A percentile compares a stretch with the other conserved stretches of the same genome.
These are phyloP conservation scores for Camelina neglecta DNA, from an alignment of 345 rosid genomes.

Conservation along the genomic window DNA sequence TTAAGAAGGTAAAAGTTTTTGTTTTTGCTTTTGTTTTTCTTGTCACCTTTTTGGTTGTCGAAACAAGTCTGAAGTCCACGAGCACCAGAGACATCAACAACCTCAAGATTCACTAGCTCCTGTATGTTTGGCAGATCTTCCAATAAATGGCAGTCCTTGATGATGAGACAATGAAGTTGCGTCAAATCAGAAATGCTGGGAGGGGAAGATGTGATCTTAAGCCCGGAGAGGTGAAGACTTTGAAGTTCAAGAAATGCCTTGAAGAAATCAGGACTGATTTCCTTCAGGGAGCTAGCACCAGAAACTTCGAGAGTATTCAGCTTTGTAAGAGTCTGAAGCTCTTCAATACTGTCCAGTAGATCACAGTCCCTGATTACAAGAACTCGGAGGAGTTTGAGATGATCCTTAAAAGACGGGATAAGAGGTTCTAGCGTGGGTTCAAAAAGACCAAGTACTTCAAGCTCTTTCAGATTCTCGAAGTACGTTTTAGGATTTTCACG, in stretches of 20 bases:
- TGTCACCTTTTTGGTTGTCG: conserved; percentile 30
- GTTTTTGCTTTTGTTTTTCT: conserved; percentile 39
- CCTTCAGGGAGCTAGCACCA: conserved; percentile 48
- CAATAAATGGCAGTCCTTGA: conserved; percentile 48
- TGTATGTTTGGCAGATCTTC: conserved; percentile 47
- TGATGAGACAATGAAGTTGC: conserved; percentile 54
- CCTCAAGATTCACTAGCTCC: conserved; percentile 47
- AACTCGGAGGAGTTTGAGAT: conserved; percentile 41
- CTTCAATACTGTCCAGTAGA: conserved; percentile 29
- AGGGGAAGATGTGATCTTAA: conserved; percentile 47
- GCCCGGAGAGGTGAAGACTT: conserved; percentile 59
- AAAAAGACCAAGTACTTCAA: conserved; percentile 54
- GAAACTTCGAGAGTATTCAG: conserved; percentile 64
- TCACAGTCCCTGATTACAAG: conserved; percentile 63
- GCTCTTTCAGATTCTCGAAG: conserved; percentile 40
- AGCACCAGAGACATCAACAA: conserved; percentile 59
- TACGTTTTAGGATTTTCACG: conserved; percentile 35
- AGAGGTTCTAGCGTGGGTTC: conserved; percentile 43
- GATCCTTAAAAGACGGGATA: not conserved
- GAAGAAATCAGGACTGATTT: conserved; percentile 45
- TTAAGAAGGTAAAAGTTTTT: conserved; percentile 43
- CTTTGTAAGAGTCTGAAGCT: conserved; percentile 30
- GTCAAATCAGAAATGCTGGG: conserved; percentile 33
- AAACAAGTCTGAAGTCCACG: conserved; percentile 40
- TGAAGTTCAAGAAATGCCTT: conserved; percentile 34